phyloP scores from a whole-genome alignment of 441 rosid genomes.

The Bruguiera hainesii region DNA sequence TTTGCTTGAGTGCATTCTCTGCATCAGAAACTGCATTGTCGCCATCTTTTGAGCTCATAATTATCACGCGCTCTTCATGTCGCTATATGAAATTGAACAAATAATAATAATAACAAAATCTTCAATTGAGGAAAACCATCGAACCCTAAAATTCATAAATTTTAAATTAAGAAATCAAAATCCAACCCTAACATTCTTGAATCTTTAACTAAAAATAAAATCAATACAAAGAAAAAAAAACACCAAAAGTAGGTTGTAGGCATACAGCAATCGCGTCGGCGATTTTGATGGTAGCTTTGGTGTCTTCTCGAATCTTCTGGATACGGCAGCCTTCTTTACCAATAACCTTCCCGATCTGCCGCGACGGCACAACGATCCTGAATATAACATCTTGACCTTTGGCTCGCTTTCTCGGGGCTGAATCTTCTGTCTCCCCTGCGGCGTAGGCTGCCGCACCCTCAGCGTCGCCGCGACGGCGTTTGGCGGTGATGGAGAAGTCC shows the following conservation, averaged over 20 bases:
- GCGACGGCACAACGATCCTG: slow-evolving; percentile 55
- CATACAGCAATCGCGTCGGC: slow-evolving; percentile 52
- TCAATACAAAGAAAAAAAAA: neutral
- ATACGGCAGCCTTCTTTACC: slow-evolving; percentile 60
- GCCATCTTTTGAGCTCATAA: slow-evolving; percentile 50
- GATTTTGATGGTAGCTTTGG: slow-evolving; percentile 59
- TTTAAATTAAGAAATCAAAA: too few species aligned
- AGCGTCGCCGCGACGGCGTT: slow-evolving; percentile 48
- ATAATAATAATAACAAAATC: neutral
- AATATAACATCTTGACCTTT: slow-evolving; percentile 50
- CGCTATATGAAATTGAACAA: slow-evolving; percentile 30
- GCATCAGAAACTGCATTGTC: slow-evolving; percentile 41
- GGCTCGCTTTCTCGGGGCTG: slow-evolving; percentile 38
- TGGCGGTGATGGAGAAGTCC: slow-evolving; percentile 17
- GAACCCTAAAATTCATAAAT: too few species aligned
- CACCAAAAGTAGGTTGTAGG: neutral
- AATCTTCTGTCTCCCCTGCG: slow-evolving; percentile 27
- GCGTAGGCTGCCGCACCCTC: slow-evolving; percentile 15
- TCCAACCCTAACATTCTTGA: neutral
- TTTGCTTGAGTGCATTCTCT: slow-evolving; percentile 58
- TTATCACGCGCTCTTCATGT: slow-evolving; percentile 64
- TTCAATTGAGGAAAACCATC: too few species aligned
- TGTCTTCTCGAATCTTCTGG: slow-evolving; percentile 61
- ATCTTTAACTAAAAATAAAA: neutral
- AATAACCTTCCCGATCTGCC: slow-evolving; percentile 67